Evolutionary conservation across 2,329 filamentous ascomycete species (phyloP).

Genomic region (Fusarium compactum): DNA sequence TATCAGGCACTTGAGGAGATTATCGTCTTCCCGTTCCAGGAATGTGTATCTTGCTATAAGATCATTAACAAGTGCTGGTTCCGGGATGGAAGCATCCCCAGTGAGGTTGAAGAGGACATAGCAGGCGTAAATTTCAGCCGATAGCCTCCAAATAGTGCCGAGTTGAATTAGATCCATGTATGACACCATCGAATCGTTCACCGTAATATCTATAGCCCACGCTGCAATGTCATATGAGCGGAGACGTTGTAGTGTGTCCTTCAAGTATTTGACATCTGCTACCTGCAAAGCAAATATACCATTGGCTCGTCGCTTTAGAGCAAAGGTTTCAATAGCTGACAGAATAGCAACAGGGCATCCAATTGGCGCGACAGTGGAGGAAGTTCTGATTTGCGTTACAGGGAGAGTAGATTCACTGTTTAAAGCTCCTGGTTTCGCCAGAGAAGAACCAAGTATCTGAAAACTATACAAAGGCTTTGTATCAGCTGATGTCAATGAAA

Average conservation of each 20-base stretch:
- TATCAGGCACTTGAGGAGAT: not conserved
- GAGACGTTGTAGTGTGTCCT: not conserved
- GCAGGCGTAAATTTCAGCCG: not conserved
- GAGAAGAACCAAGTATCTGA: not conserved
- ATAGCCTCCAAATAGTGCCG: not conserved
- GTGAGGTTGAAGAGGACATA: not conserved
- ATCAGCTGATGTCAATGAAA: not conserved
- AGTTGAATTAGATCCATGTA: not conserved
- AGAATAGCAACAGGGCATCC: not conserved
- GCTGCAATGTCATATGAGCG: not conserved
- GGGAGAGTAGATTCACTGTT: not conserved
- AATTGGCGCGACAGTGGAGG: not conserved
- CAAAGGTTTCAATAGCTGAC: not conserved
- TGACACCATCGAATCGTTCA: not conserved
- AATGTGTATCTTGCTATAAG: not conserved
- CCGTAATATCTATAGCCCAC: not conserved
- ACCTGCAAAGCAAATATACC: no score
- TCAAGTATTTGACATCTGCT: not conserved
- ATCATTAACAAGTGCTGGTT: not conserved
- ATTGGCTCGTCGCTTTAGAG: not conserved
- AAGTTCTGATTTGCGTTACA: not conserved
- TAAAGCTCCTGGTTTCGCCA: not conserved
- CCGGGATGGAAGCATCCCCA: fast-evolving
- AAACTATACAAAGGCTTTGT: not conserved
- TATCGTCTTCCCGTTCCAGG: not conserved